phyloP scores from a whole-genome alignment of 169 alveolate species.

The Besnoitia besnoiti region DNA sequence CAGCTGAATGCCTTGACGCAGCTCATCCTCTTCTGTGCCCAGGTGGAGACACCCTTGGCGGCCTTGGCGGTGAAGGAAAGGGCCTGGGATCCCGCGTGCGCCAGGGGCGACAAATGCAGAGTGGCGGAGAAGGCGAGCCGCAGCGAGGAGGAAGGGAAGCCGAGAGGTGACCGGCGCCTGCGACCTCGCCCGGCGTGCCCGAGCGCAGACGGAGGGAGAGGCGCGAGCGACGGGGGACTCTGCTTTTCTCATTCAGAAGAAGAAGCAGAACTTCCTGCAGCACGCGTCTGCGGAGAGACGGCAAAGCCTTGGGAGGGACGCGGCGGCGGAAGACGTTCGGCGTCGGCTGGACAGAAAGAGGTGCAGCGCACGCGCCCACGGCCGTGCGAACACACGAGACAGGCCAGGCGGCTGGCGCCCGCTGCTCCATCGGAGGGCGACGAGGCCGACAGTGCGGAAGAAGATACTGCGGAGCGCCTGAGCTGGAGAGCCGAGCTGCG shows the following conservation, averaged over 20 bases:
- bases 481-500: background rate
- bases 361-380: background rate
- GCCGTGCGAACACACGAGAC: background rate
- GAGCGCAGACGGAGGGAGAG: background rate
- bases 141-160: background rate
- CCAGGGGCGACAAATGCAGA: background rate
- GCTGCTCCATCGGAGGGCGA: background rate
- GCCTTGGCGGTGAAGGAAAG: background rate
- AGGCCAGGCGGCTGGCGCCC: background rate
- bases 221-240: background rate
- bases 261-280: background rate
- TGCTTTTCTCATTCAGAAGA: background rate
- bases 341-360: background rate
- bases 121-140: background rate
- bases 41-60: background rate
- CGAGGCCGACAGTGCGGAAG: background rate
- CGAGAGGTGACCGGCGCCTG: background rate
- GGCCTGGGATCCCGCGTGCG: background rate
- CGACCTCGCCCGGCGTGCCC: background rate
- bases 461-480: background rate
- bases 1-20: slow-evolving; percentile 36
- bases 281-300: background rate
- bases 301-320: background rate
- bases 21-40: slow-evolving; percentile 31
- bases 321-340: background rate